Evolutionary conservation across 306 rosid species (phyloP).

Genomic region (Geum urbanum): DNA sequence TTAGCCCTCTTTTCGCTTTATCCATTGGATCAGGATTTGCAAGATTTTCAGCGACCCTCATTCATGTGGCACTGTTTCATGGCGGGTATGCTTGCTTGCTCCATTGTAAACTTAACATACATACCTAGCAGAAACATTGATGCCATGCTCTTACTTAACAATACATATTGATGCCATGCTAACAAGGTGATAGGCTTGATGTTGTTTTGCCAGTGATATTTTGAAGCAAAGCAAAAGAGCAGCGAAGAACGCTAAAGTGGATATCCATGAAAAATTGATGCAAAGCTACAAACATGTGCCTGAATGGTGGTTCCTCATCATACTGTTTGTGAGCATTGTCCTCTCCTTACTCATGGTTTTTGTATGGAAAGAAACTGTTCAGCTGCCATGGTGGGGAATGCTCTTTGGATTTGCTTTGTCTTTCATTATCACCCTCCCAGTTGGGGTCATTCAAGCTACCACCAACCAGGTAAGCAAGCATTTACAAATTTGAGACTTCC

Average conservation of each 20-base stretch:
- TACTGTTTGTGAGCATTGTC: conserved; percentile 59
- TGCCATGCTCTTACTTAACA: neutral
- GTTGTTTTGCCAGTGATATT: conserved; percentile 54
- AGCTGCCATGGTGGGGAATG: conserved; percentile 99
- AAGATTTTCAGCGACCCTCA: conserved; percentile 86
- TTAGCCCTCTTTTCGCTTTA: conserved; percentile 88
- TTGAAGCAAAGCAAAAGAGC: conserved; percentile 78
- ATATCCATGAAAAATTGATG: conserved; percentile 86
- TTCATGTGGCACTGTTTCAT: conserved; percentile 85
- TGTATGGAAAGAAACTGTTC: conserved; percentile 78
- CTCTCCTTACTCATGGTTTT: conserved; percentile 61
- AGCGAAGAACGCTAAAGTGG: conserved; percentile 54
- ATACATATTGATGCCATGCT: neutral
- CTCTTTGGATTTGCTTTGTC: conserved; percentile 80
- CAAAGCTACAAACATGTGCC: conserved; percentile 83
- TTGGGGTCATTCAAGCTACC: conserved; percentile 97
- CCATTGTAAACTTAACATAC: neutral
- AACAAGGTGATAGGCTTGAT: neutral
- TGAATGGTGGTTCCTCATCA: conserved; percentile 85
- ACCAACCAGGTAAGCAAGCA: conserved; percentile 71
- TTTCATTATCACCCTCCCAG: conserved; percentile 87
- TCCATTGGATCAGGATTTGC: conserved; percentile 96
- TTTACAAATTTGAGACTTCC: conserved; percentile 13
- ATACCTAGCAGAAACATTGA: neutral
- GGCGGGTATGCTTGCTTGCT: conserved; percentile 62